Conservation (phyloP, 352 stramenopile species). For the Chrysophaeum taylorii region DNA sequence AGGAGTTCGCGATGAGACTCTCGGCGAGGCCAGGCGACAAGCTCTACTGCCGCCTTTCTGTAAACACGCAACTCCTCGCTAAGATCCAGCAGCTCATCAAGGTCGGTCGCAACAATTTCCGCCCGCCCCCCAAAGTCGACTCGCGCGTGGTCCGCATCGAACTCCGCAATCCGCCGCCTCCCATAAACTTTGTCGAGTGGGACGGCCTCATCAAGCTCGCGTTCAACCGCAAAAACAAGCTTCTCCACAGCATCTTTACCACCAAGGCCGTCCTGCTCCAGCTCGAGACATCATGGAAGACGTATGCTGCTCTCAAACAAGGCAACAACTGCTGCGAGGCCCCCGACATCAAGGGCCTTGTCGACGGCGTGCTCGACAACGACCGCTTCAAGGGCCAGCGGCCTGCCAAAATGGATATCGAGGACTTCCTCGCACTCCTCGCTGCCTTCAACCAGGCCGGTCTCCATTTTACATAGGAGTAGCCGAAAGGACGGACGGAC, state of each 20-base stretch:
- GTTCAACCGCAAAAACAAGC: slow-evolving; percentile 99
- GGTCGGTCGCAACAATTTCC: slow-evolving; percentile 97
- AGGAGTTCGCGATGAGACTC: slow-evolving; percentile 96
- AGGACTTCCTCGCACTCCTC: slow-evolving; percentile 94
- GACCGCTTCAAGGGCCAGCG: slow-evolving; percentile 63
- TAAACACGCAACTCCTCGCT: slow-evolving; percentile 96
- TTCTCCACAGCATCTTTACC: slow-evolving; percentile 83
- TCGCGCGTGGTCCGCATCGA: slow-evolving; percentile 92
- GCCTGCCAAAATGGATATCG: slow-evolving; percentile 89
- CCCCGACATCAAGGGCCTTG: slow-evolving; percentile 65
- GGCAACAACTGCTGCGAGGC: slow-evolving; percentile 39
- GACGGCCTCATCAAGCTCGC: slow-evolving; percentile 95
- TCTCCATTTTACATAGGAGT: slow-evolving; percentile 82
- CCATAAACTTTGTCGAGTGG: slow-evolving; percentile 98
- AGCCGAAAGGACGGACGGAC: no score
- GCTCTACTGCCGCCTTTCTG: slow-evolving; percentile 93
- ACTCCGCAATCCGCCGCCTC: slow-evolving; percentile 90
- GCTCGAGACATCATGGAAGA: slow-evolving; percentile 90
- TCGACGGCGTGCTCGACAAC: slow-evolving; percentile 77
- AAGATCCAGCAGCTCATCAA: slow-evolving; percentile 98
- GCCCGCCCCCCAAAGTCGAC: slow-evolving; percentile 68
- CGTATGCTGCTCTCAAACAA: slow-evolving; percentile 78
- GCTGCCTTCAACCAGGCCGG: slow-evolving; percentile 88
- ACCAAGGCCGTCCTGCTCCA: slow-evolving; percentile 90
- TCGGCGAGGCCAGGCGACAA: slow-evolving; percentile 88